phyloP scores from a whole-genome alignment of 257 asterid genomes.

The Solanum chaucha region DNA sequence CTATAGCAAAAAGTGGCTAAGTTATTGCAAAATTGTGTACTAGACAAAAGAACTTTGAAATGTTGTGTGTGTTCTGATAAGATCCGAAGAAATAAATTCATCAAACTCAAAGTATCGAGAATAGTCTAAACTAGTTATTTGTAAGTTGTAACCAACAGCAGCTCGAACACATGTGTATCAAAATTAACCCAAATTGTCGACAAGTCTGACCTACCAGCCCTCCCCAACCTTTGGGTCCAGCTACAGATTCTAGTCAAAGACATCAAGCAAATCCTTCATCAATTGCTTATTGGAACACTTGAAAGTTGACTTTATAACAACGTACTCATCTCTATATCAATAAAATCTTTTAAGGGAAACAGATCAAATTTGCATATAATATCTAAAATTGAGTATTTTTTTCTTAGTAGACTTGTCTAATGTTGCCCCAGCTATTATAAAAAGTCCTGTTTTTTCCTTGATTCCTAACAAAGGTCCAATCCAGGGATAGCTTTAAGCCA shows the following conservation, averaged over 20 bases:
- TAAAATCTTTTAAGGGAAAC: background rate
- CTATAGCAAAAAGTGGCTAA: background rate
- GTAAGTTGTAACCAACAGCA: background rate
- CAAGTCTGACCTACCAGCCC: background rate
- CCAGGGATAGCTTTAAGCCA: background rate
- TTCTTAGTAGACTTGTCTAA: background rate
- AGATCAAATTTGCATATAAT: background rate
- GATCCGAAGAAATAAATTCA: background rate
- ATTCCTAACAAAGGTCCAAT: background rate
- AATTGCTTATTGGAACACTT: background rate
- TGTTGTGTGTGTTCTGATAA: background rate
- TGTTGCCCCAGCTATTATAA: background rate
- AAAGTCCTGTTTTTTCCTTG: background rate
- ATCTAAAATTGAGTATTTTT: background rate
- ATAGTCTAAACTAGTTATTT: background rate
- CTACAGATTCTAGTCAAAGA: background rate
- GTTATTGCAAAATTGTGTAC: background rate
- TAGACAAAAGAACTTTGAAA: background rate
- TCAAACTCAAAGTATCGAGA: background rate
- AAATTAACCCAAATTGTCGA: background rate
- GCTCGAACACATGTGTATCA: background rate
- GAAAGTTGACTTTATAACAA: background rate
- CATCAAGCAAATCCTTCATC: background rate
- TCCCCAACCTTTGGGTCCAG: background rate
- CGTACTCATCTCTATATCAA: background rate